Percentiles rank a stretch among this genome's conserved stretches.
These are phyloP conservation scores for Aotearoamyces nothofagi DNA, from an alignment of 2,329 filamentous ascomycete genomes.

Conservation along the genomic window DNA sequence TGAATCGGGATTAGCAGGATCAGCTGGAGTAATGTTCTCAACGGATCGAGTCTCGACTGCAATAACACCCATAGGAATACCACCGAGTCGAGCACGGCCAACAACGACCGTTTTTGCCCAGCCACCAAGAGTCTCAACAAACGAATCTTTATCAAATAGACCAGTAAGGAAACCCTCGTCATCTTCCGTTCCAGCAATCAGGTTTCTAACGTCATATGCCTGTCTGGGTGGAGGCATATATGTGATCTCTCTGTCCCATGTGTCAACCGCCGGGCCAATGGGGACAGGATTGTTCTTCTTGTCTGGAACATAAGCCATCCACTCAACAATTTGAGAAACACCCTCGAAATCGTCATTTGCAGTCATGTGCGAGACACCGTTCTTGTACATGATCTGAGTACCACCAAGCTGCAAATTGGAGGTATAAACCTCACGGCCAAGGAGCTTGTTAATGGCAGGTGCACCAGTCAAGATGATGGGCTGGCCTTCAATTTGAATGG, in stretches of 20 bases:
- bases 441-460: constrained; percentile 91
- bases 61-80: constrained; percentile 97
- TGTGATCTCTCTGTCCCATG: constrained; percentile 83
- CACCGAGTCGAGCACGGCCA: constrained; percentile 87
- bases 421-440: constrained; percentile 96
- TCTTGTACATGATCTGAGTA: constrained; percentile 99
- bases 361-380: constrained; percentile 98
- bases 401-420: constrained; percentile 98
- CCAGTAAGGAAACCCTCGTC: constrained; percentile 70
- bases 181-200: constrained; percentile 78
- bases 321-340: constrained; percentile 94
- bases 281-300: constrained; percentile 87
- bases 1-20: constrained; percentile 95
- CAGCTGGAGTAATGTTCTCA: constrained; percentile 91
- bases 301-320: constrained; percentile 94
- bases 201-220: constrained; percentile 82
- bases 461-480: constrained; percentile 98
- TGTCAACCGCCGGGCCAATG: constrained; percentile 72
- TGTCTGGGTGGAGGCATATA: constrained; percentile 72
- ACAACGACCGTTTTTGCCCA: constrained; percentile 97
- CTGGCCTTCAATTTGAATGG: constrained; percentile 96
- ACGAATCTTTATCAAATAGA: constrained; percentile 93
- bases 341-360: constrained; percentile 95
- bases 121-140: constrained; percentile 89
- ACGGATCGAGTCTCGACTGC: constrained; percentile 90